phyloP scores from a whole-genome alignment of 371 early-diverging fungal species.

The Saksenaea vasiformis region DNA sequence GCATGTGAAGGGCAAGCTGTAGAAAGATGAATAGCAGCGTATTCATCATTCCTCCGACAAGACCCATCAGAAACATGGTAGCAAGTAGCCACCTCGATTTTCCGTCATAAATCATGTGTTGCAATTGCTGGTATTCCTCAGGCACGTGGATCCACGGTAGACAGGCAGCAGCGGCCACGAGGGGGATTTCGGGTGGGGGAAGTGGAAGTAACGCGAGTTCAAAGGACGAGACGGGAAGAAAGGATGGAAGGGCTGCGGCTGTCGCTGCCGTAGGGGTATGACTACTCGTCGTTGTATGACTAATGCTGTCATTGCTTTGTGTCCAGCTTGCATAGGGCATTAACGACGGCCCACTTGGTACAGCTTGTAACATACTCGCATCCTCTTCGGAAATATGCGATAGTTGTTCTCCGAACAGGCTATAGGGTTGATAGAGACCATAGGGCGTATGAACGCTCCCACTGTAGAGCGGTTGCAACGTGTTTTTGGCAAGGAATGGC shows the following conservation, averaged over 20 bases:
- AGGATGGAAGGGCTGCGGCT: conserved; percentile 3
- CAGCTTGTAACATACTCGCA: conserved; percentile 32
- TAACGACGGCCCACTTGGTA: conserved; percentile 17
- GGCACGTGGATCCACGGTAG: not conserved
- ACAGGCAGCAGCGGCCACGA: conserved; percentile 16
- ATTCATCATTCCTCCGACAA: conserved; percentile 25
- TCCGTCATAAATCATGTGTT: conserved; percentile 10
- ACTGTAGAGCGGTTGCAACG: conserved; percentile 23
- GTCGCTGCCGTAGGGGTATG: conserved; percentile 11
- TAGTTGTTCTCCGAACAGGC: conserved; percentile 47
- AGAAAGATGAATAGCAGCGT: conserved; percentile 35
- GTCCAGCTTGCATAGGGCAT: conserved; percentile 12
- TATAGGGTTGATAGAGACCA: conserved; percentile 41
- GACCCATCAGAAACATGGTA: conserved; percentile 28
- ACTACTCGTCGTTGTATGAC: not conserved
- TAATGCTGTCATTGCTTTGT: conserved; percentile 18
- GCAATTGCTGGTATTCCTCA: conserved; percentile 4
- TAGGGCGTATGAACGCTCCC: conserved; percentile 12
- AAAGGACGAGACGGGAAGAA: conserved; percentile 22
- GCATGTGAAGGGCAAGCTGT: conserved; percentile 20
- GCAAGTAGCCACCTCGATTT: conserved; percentile 23
- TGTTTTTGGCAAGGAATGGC: conserved; percentile 37
- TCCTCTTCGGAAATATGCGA: conserved; percentile 52
- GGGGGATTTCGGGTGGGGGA: conserved; percentile 29
- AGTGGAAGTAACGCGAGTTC: conserved; percentile 34